A percentile compares a stretch with the other conserved stretches of the same genome.
Conservation (phyloP, 176 grass and related monocot genomes). For the Dendrocalamus sinicus region DNA sequence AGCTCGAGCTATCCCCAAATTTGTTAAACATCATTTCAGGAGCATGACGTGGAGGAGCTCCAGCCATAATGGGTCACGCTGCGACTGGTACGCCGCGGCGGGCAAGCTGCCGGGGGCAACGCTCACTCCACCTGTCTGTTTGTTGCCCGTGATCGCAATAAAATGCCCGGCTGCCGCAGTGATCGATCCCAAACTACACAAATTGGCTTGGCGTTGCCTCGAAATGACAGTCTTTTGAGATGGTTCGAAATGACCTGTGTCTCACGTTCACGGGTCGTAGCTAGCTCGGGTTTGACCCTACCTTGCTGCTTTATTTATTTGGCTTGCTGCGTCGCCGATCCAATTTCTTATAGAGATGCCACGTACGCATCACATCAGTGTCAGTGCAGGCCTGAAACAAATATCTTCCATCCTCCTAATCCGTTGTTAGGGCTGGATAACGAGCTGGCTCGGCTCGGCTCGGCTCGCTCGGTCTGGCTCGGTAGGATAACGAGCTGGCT, state of each 20-base stretch:
- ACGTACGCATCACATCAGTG: neutral
- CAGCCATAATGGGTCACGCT: neutral
- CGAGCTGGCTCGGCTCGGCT: too few species aligned
- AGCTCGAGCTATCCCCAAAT: too few species aligned
- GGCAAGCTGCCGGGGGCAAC: too few species aligned
- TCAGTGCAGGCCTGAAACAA: neutral
- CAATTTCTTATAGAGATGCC: neutral
- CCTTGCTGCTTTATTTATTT: neutral
- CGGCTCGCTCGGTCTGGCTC: too few species aligned
- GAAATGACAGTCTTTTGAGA: neutral
- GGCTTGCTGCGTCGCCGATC: neutral
- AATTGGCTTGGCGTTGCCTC: neutral
- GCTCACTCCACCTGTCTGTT: neutral
- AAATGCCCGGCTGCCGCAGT: neutral
- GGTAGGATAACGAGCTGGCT: too few species aligned
- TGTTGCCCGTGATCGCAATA: constrained; percentile 34
- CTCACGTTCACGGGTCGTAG: neutral
- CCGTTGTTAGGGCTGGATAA: too few species aligned
- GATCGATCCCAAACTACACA: too few species aligned
- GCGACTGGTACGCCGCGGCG: neutral
- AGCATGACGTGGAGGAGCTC: neutral
- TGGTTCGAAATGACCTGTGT: neutral
- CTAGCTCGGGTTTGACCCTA: neutral
- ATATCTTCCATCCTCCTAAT: neutral
- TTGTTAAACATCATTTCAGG: too few species aligned